These are phyloP conservation scores for Dioscorea zingiberensis DNA, from an alignment of 106 monocot genomes.

Conservation along the genomic window DNA sequence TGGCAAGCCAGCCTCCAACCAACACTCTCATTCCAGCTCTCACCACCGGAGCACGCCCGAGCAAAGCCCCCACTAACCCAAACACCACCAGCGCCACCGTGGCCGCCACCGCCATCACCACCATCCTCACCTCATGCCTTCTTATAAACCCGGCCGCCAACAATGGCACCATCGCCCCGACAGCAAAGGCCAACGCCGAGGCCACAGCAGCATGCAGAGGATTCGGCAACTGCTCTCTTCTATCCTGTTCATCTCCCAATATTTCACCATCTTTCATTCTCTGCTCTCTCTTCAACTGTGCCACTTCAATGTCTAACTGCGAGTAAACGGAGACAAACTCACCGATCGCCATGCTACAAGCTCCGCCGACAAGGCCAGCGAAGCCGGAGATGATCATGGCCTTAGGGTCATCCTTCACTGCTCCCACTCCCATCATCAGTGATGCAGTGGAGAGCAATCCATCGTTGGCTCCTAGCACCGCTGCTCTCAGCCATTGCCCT, in stretches of 20 bases:
- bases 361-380: slow-evolving; percentile 46
- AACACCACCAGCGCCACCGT: slow-evolving; percentile 31
- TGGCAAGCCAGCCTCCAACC: slow-evolving; percentile 47
- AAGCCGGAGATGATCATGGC: slow-evolving; percentile 49
- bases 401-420: slow-evolving; percentile 24
- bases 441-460: slow-evolving; percentile 50
- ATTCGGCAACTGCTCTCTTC: slow-evolving; percentile 15
- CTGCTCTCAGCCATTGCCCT: slow-evolving; percentile 50
- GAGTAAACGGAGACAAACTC: slow-evolving; percentile 64
- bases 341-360: slow-evolving; percentile 61
- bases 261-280: background rate
- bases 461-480: slow-evolving; percentile 51
- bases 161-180: slow-evolving; percentile 48
- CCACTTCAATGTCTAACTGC: slow-evolving; percentile 47
- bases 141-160: slow-evolving; percentile 45
- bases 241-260: background rate
- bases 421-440: slow-evolving; percentile 50
- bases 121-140: slow-evolving; percentile 33
- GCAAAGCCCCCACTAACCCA: slow-evolving; percentile 29
- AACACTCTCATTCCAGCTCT: slow-evolving; percentile 33
- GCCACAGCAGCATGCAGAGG: slow-evolving; percentile 44
- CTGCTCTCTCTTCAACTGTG: slow-evolving; percentile 26
- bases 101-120: slow-evolving; percentile 19
- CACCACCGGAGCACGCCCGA: slow-evolving; percentile 28
- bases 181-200: slow-evolving; percentile 38